Conservation (phyloP, 106 monocot genomes). For the Acorus gramineus region DNA sequence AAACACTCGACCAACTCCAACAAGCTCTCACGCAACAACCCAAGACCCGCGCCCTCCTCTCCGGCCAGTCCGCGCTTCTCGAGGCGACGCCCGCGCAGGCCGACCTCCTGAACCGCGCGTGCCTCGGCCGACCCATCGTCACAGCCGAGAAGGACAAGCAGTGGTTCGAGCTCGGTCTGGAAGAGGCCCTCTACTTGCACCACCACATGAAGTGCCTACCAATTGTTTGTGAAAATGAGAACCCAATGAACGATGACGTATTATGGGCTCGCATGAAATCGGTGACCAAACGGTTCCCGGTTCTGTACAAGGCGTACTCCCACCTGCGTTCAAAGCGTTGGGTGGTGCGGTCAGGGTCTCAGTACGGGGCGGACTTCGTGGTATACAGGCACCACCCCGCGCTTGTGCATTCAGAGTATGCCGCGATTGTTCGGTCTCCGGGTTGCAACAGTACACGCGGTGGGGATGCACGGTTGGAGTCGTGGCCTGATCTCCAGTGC, state of each 20-base stretch:
- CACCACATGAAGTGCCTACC: conserved; percentile 38
- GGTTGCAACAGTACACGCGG: conserved; percentile 3
- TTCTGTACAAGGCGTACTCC: too few species aligned
- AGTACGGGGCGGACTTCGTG: too few species aligned
- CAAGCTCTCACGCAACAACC: conserved; percentile 17
- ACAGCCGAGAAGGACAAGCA: too few species aligned
- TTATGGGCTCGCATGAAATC: conserved; percentile 41
- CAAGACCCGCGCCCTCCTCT: conserved; percentile 17
- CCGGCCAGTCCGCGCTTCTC: conserved; percentile 20
- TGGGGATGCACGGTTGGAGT: conserved; percentile 20
- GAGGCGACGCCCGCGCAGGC: conserved; percentile 17
- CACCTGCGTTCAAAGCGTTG: too few species aligned
- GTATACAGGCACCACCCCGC: conserved; percentile 76
- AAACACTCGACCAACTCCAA: conserved; percentile 34
- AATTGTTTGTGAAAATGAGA: conserved; percentile 8
- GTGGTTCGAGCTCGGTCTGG: conserved; percentile 30
- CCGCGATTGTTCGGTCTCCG: conserved; percentile 32
- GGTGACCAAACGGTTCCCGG: conserved; percentile 4
- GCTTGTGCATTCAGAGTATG: conserved; percentile 59
- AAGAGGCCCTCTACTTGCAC: conserved; percentile 62
- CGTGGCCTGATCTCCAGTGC: conserved; percentile 57
- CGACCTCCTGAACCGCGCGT: conserved; percentile 32
- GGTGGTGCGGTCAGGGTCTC: too few species aligned
- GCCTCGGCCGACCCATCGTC: conserved; percentile 55
- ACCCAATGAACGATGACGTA: conserved; percentile 7